phyloP scores from a whole-genome alignment of 257 asterid genomes.

The Solanum clarkiae region DNA sequence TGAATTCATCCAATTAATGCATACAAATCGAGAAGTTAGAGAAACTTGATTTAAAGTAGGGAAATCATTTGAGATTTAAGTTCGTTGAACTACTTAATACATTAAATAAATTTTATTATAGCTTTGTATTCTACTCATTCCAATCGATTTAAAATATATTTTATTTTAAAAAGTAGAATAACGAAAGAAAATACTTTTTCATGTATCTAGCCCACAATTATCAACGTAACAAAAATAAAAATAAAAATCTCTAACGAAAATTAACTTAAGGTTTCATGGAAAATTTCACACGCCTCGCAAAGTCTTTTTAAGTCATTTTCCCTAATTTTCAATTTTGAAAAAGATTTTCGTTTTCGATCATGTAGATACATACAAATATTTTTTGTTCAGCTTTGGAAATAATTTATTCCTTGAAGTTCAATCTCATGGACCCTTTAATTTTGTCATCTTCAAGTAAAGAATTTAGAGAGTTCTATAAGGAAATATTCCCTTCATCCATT shows the following conservation, averaged over 20 bases:
- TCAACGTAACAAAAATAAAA: too few relatives aligned
- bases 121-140: neutral
- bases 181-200: too few relatives aligned
- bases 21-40: neutral
- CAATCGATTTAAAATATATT: neutral
- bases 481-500: neutral
- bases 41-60: neutral
- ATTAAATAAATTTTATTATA: neutral
- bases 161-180: too few relatives aligned
- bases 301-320: too few relatives aligned
- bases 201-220: too few relatives aligned
- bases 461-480: neutral
- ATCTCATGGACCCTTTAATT: neutral
- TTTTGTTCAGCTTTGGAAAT: neutral
- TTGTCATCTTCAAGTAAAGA: neutral
- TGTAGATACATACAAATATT: neutral
- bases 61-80: neutral
- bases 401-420: neutral
- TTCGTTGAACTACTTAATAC: neutral
- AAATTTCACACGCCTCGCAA: too few relatives aligned
- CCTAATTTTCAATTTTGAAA: too few relatives aligned
- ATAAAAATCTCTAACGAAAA: too few relatives aligned
- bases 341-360: too few relatives aligned
- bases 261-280: too few relatives aligned
- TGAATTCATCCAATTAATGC: neutral